These are phyloP conservation scores for Pichia exigua DNA, from an alignment of 805 yeast species.

Conservation along the genomic window DNA sequence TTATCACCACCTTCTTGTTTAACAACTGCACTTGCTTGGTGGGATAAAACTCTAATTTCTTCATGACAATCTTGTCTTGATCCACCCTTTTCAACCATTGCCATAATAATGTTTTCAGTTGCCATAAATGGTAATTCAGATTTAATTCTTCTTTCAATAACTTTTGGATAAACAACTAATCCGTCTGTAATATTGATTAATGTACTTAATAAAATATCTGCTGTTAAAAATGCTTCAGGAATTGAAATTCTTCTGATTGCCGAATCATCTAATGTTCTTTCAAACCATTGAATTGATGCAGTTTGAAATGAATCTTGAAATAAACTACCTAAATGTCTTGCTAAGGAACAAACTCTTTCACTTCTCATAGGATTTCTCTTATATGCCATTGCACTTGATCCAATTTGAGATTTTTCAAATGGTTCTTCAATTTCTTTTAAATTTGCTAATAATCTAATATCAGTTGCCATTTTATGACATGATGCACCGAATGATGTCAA, in stretches of 20 bases:
- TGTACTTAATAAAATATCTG: conserved; percentile 87
- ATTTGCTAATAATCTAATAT: conserved; percentile 89
- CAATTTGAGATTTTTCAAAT: conserved; percentile 96
- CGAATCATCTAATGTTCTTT: conserved; percentile 95
- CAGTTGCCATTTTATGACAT: conserved; percentile 97
- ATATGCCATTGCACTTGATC: conserved; percentile 98
- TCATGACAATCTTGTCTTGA: conserved; percentile 98
- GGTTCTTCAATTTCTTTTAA: conserved; percentile 98
- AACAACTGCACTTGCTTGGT: conserved; percentile 95
- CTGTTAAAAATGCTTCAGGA: conserved; percentile 94
- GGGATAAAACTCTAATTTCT: conserved; percentile 91
- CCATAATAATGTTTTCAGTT: conserved; percentile 98
- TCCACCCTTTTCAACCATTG: conserved; percentile 97
- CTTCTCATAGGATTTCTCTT: conserved; percentile 99
- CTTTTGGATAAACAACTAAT: conserved; percentile 96
- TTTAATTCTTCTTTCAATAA: conserved; percentile 89
- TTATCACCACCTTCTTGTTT: conserved; percentile 98
- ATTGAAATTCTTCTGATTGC: conserved; percentile 96
- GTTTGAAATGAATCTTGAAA: conserved; percentile 93
- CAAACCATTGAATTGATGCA: conserved; percentile 98
- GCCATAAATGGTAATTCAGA: conserved; percentile 99
- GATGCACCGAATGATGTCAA: conserved; percentile 92
- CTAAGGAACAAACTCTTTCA: conserved; percentile 96
- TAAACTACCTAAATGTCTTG: conserved; percentile 90
- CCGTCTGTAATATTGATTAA: conserved; percentile 90